phyloP scores from a whole-genome alignment of 2,329 filamentous ascomycete genomes.

The Aspergillus novoparasiticus region DNA sequence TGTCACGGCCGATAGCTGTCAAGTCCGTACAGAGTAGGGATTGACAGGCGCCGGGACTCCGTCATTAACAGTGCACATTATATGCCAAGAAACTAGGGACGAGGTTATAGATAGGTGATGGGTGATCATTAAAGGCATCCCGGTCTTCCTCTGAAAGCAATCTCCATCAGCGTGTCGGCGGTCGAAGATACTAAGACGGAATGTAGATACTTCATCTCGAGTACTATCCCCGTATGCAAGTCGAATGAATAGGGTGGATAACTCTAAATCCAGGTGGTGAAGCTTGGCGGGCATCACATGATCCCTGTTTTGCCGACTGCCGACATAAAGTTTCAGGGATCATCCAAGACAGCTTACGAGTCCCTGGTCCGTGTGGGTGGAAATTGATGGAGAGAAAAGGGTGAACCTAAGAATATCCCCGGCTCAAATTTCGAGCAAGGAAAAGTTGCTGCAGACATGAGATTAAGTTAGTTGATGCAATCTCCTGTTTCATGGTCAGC shows the following conservation, averaged over 20 bases:
- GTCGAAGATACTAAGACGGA: no score
- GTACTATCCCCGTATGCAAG: background rate
- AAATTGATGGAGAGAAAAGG: background rate
- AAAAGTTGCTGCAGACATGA: background rate
- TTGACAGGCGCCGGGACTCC: background rate
- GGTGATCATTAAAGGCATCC: background rate
- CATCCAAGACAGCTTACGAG: slow-evolving; percentile 10
- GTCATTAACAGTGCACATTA: no score
- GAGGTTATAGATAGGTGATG: no score
- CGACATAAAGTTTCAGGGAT: slow-evolving; percentile 3
- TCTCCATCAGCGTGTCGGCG: no score
- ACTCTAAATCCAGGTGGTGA: background rate
- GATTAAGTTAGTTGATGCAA: background rate
- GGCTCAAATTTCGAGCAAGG: background rate
- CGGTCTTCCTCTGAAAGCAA: no score
- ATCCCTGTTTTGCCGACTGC: background rate
- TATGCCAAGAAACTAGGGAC: no score
- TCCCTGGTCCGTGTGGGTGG: background rate
- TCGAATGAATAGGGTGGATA: background rate
- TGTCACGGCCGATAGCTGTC: background rate
- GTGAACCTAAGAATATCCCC: background rate
- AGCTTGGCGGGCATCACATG: slow-evolving; percentile 6
- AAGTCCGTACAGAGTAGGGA: background rate
- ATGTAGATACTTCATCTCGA: background rate
- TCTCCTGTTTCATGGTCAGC: slow-evolving; percentile 2